Percentiles rank a stretch among this genome's conserved stretches.
Conservation (phyloP, 2,329 filamentous ascomycete species). For the Nemania sp. region DNA sequence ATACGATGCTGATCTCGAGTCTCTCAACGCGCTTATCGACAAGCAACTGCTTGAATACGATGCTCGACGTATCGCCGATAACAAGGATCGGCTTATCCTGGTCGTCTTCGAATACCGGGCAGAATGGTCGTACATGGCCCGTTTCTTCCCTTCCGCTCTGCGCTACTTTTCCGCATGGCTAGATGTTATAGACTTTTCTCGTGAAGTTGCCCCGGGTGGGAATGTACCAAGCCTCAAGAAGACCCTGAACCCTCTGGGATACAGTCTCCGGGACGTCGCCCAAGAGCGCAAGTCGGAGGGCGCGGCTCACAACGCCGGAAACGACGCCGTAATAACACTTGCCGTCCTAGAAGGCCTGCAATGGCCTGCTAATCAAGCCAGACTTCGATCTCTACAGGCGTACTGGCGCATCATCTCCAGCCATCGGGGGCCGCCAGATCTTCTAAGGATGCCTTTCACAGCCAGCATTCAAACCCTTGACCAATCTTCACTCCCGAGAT, state of each 20-base stretch:
- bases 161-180: conserved; percentile 17
- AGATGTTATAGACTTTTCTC: conserved; percentile 17
- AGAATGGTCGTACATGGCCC: conserved; percentile 15
- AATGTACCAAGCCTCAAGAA: conserved; percentile 21
- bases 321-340: conserved; percentile 13
- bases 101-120: conserved; percentile 13
- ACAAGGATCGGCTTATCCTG: conserved; percentile 15
- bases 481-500: conserved; percentile 6
- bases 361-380: conserved; percentile 13
- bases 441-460: conserved; percentile 12
- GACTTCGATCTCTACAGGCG: conserved; percentile 12
- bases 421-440: conserved; percentile 4
- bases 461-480: conserved; percentile 11
- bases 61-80: conserved; percentile 13
- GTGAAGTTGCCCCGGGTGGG: conserved; percentile 13
- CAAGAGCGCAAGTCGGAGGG: conserved; percentile 14
- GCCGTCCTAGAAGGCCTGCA: conserved; percentile 14
- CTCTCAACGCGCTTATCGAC: conserved; percentile 10
- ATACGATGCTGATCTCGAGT: conserved; percentile 13
- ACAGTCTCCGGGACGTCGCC: conserved; percentile 9
- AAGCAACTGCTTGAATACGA: conserved; percentile 14
- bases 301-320: conserved; percentile 18
- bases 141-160: conserved; percentile 14
- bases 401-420: conserved; percentile 13
- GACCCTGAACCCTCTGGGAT: conserved; percentile 11